Evolutionary conservation across 257 asterid species (phyloP), one percentile per base, ranked within the genome.

Genomic region (Haberlea rhodopensis): DNA sequence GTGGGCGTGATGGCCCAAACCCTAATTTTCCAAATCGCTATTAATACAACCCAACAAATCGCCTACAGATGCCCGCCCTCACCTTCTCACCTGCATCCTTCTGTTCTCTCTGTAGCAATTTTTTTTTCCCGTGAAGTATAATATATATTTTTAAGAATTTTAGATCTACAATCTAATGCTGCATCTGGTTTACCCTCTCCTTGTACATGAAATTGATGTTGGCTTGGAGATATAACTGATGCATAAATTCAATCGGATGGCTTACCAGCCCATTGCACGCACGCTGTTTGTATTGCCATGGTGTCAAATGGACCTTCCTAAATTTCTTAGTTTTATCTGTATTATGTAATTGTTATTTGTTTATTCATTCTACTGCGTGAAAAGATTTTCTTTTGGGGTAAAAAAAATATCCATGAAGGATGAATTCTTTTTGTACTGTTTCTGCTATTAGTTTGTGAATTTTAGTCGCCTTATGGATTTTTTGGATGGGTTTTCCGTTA

Each of bases 241-340:
- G 97, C 97, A 62, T 24, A 90, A 2, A 89, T 0, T 37, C 24
- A 74, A 13, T 13, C 11, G 91, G 85, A 66, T 75, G 82, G 73
- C 97, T 85, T 85, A 90, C 95, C 97, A 87, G 83, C 97, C 86
- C 85, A 79, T 72, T 55, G 92, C 89, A 77, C 79, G 67, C 80
- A 77, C 72, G 51, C 63, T 65, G 66, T 60, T 60, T 63, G 73
- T 43, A 68, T 85, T 84, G 95, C 91, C 28, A 34, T 80, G 88
- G 91, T 2, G 92, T 88, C 95, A 88, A 86, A 84, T 81, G 92
- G 66, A 79, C 78, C 71, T 76, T 76, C 91, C 95, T 20, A 86
- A 9, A 88, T 70, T 25, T 26, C 2, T 29, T 2, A 8, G 31
- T 31, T 3, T 25, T 48, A 56, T 1, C 29, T 63, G 2, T 5